Evolutionary conservation across 2,329 filamentous ascomycete genomes (phyloP), one percentile per base, ranked within the genome.

Genomic region (Aspergillus tanneri): DNA sequence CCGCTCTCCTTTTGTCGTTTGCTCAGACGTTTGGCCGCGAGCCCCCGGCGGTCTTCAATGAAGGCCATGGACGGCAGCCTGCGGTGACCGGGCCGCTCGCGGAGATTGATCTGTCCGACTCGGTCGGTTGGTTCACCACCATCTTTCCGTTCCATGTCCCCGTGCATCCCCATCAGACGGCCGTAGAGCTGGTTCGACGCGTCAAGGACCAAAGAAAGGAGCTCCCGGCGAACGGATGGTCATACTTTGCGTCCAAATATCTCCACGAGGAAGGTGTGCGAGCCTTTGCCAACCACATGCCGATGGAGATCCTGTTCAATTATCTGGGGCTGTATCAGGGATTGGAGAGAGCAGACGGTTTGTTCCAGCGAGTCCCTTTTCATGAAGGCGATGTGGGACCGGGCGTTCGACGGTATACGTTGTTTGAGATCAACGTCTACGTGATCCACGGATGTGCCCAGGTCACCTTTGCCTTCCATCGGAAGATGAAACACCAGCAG

Each of bases 81-180:
- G 46, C 43, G 27, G 47, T 27, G 10, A 43, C 9, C 12, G 5
- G 5, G 35, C 25, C 25, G 7, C 25, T 28, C 25, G 25, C 12
- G 32, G 14, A 35, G 7, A 16, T 38, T 11, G 56, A 62, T 32
- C 34, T 61, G 10, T 56, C 57, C 3, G 28, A 38, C 9, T 58
- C 57, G 8, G 54, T 61, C 1, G 60, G 60, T 3, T 63, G 59
- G 59, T 61, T 61, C 25, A 61, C 59, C 2, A 60, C 52, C 2
- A 39, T 50, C 2, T 39, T 5, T 22, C 48, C 48, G 3, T 8
- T 38, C 10, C 16, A 32, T 8, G 10, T 37, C 4, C 10, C 42
- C 10, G 8, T 49, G 25, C 23, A 24, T n/a, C 12, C 19, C 12
- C 11, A 28, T 12, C 18, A 43, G 11, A 24, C n/a, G 12, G 11